phyloP scores from a whole-genome alignment of 345 rosid genomes.

The Xanthoceras sorbifolium region DNA sequence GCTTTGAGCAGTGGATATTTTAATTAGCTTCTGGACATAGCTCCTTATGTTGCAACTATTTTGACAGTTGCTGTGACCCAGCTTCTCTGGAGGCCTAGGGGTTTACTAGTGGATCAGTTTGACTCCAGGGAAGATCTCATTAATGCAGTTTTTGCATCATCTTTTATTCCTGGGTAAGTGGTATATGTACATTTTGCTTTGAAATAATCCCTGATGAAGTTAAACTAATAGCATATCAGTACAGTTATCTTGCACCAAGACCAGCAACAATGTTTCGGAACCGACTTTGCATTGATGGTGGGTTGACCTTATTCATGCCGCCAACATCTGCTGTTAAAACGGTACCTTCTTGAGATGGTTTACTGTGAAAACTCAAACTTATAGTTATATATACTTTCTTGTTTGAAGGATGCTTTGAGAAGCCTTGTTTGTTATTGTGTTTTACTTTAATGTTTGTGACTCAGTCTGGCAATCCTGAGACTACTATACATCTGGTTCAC shows the following conservation, averaged over 20 bases:
- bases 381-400: neutral
- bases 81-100: conserved; percentile 88
- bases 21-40: neutral
- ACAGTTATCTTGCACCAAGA: conserved; percentile 92
- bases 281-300: conserved; percentile 92
- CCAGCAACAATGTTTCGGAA: conserved; percentile 88
- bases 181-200: conserved; percentile 12
- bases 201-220: conserved; percentile 15
- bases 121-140: conserved; percentile 92
- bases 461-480: neutral
- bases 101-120: conserved; percentile 90
- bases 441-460: neutral
- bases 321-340: conserved; percentile 92
- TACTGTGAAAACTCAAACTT: neutral
- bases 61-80: conserved; percentile 93
- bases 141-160: conserved; percentile 82
- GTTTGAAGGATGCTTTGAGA: neutral
- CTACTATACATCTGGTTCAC: neutral
- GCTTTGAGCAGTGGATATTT: conserved; percentile 14
- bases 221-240: conserved; percentile 19
- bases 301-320: conserved; percentile 92
- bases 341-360: conserved; percentile 42
- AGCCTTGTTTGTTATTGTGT: neutral
- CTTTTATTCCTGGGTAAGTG: conserved; percentile 88
- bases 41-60: conserved; percentile 20